Evolutionary conservation across 2,329 filamentous ascomycete species (phyloP).

Genomic region (Diaporthe velutina): DNA sequence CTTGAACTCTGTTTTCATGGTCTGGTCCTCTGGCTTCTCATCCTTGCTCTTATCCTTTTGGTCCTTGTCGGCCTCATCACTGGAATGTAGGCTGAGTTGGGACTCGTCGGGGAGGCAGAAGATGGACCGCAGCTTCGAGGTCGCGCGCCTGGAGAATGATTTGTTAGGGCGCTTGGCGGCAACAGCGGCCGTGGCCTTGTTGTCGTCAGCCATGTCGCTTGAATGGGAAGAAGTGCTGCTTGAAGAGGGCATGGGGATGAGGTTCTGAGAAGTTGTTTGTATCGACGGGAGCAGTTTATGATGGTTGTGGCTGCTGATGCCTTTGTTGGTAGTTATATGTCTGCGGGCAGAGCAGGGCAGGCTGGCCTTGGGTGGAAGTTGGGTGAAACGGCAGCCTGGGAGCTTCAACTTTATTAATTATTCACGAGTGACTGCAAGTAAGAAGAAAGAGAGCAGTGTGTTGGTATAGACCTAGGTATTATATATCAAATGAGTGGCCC

Average conservation of each 20-base stretch:
- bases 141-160: conserved; percentile 31
- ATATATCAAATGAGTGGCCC: neutral
- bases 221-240: conserved; percentile 32
- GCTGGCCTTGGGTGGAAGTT: neutral
- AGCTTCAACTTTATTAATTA: neutral
- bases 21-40: conserved; percentile 45
- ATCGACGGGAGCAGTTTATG: neutral
- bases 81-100: conserved; percentile 1
- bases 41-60: conserved; percentile 43
- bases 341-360: neutral
- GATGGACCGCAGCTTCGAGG: conserved; percentile 29
- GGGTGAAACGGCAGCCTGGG: neutral
- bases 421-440: neutral
- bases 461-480: neutral
- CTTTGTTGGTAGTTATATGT: neutral
- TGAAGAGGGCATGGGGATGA: conserved; percentile 26
- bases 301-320: neutral
- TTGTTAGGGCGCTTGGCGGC: neutral
- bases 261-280: neutral
- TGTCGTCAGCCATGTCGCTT: conserved; percentile 32
- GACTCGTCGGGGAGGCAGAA: conserved; percentile 20
- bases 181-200: conserved; percentile 1
- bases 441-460: neutral
- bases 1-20: conserved; percentile 48
- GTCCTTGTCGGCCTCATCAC: neutral